Base-by-base conservation (phyloP, 768 basidiomycete genomes). In the Cystobasidium tubakii region DNA sequence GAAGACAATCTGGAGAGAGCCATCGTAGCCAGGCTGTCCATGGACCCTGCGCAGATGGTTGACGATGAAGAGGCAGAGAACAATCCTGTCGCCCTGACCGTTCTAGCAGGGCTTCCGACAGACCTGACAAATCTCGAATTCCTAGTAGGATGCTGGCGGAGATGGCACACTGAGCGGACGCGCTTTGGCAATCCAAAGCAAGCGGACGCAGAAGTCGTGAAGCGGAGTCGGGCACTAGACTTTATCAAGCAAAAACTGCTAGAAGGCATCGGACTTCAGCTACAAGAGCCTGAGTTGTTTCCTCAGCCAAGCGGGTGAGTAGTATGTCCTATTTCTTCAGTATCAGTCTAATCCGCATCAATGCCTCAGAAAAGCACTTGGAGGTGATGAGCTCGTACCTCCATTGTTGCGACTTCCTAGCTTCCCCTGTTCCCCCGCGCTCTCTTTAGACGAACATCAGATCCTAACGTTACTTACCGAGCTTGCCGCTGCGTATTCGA, bases 271-370 rank as follows among this genome's bases (percentile, higher is more conserved):
- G 94, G 93, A 4, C 84, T 97, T 62, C 89, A 86, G 27, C 83
- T 99, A 12, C 92, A 94, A 82, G 93, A 94, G 74, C 90, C 94
- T 0, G 88, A 88, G 44, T 94, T 97, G 89, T 98, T 99, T 77
- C 90, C 92, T 62, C 91, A 96, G 77, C 94, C 75, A 27, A 53
- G 67, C 72, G 85, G 87, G 92, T 90, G 81, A 74, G 86, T 83
- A 7, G 15, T 19, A 54, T 23, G 29, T 44, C 33, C 44, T 43
- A 33, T n/a, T 44, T 91, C n/a, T n/a, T n/a, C n/a, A n/a, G n/a
- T n/a, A n/a, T n/a, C n/a, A n/a, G n/a, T n/a, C n/a, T n/a, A n/a
- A 13, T 84, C 89, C 1, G 39, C 15, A 39, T 82, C 85, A 17
- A 92, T 94, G 79, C 85, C 95, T 39, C 84, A 91, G 90, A 9